Percentiles rank a stretch among this genome's conserved stretches.
phyloP scores from a whole-genome alignment of 2,329 filamentous ascomycete genomes.

The Trichoderma endophyticum region DNA sequence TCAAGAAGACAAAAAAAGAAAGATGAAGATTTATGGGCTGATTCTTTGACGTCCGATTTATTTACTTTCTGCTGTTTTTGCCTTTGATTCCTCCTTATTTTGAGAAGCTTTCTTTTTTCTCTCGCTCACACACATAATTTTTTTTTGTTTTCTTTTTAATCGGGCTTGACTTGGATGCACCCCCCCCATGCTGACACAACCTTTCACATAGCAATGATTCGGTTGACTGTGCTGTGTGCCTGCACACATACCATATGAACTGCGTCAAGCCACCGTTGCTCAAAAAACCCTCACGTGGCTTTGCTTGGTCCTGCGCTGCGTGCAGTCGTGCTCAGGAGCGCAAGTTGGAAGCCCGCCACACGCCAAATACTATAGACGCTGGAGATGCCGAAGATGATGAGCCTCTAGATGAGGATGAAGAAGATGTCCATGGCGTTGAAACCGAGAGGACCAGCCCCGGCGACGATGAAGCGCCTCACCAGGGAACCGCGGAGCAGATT shows the following conservation, averaged over 20 bases:
- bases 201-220: constrained; percentile 69
- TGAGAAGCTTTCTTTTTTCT: neutral
- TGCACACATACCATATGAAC: constrained; percentile 96
- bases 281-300: constrained; percentile 95
- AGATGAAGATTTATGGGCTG: neutral
- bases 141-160: neutral
- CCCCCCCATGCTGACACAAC: neutral
- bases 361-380: constrained; percentile 69
- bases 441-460: constrained; percentile 64
- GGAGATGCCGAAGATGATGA: constrained; percentile 65
- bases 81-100: neutral
- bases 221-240: constrained; percentile 93
- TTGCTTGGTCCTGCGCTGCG: constrained; percentile 95
- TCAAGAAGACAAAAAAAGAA: neutral
- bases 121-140: neutral
- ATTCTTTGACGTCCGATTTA: neutral
- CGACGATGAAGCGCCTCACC: constrained; percentile 52
- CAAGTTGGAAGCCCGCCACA: constrained; percentile 85
- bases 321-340: constrained; percentile 95
- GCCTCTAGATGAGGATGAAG: constrained; percentile 66
- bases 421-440: constrained; percentile 53
- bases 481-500: constrained; percentile 78
- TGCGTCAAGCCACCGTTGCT: constrained; percentile 88
- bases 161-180: neutral
- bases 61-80: neutral